Evolutionary conservation across 179 eudicot species (phyloP), one percentile per base, ranked within the genome.

Genomic region (Sideroxylon spinosum): DNA sequence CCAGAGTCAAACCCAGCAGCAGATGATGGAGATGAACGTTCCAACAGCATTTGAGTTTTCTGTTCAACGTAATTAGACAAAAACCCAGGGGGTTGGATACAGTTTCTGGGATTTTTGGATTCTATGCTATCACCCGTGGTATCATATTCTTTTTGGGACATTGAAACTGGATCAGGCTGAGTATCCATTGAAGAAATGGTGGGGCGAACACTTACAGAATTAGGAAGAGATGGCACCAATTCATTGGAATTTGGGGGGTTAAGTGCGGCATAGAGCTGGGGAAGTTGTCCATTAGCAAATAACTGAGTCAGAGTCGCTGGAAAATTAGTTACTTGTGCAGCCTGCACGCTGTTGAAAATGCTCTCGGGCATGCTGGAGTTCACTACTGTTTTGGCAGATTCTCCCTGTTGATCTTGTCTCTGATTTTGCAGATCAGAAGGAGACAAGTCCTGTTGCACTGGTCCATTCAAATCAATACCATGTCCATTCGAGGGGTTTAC

Each of bases 271-370:
- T 84, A 80, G 25, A 78, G 77, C 49, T 87, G 90, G 46, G 89
- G 85, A 74, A 78, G 82, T 79, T 87, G 91, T 78, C 85, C 87
- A 75, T 81, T 87, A 76, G 78, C 88, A 79, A 88, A 78, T 69
- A 81, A 82, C 76, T 89, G 91, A 69, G 90, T 79, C 74, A 87
- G 74, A 57, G 89, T 82, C 76, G 87, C 64, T 79, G 86, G 86
- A 82, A 86, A 76, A 64, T 79, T 82, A 28, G 80, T 60, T n/a
- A 69, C 50, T 79, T 81, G 81, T 59, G 71, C 61, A 66, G 25
- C 65, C 9, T 62, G 84, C 22, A 74, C 78, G 76, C 20, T 68
- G 76, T 75, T 61, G 12, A 71, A 74, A 44, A 22, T 44, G 68
- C 11, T 50, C 23, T 64, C 68, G 53, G 78, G 68, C 9, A 82